These are phyloP conservation scores for Spirogloea muscicola DNA, from an alignment of 139 green algal genomes.

Conservation along the genomic window DNA sequence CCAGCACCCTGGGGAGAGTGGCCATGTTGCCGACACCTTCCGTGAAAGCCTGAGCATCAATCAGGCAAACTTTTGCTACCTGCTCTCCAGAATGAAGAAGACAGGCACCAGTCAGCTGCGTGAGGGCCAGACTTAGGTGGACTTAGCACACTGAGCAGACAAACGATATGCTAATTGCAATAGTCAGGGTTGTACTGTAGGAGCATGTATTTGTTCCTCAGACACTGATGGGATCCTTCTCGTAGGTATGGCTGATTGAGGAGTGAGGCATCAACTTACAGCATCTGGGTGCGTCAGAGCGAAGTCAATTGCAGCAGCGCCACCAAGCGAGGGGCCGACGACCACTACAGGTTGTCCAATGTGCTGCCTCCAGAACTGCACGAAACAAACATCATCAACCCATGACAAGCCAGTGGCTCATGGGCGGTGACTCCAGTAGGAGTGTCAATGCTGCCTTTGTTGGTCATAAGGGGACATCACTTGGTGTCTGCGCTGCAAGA, in stretches of 20 bases:
- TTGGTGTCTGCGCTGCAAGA: neutral
- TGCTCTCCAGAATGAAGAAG: constrained; percentile 1
- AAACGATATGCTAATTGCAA: neutral
- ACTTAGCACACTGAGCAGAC: neutral
- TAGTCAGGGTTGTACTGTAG: neutral
- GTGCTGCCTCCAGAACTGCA: constrained; percentile 35
- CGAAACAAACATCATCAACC: neutral
- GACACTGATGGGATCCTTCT: neutral
- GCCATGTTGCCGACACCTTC: constrained; percentile 78
- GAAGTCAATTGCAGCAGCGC: constrained; percentile 87
- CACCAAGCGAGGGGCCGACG: constrained; percentile 78
- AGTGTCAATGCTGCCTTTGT: neutral
- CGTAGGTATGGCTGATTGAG: neutral
- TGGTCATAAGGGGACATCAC: neutral
- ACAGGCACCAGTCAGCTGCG: neutral
- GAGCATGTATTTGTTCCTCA: neutral
- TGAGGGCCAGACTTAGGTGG: neutral
- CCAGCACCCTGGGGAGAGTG: constrained; percentile 59
- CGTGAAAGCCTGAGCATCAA: constrained; percentile 78
- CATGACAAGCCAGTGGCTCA: too few relatives aligned
- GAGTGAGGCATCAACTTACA: constrained; percentile 2
- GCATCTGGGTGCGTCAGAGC: constrained; percentile 69
- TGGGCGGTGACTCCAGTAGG: too few relatives aligned
- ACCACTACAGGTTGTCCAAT: constrained; percentile 16
- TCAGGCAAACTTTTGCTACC: constrained; percentile 69